These are phyloP conservation scores for Uronychia setigera DNA, from an alignment of 73 alveolate genomes.

Conservation along the genomic window DNA sequence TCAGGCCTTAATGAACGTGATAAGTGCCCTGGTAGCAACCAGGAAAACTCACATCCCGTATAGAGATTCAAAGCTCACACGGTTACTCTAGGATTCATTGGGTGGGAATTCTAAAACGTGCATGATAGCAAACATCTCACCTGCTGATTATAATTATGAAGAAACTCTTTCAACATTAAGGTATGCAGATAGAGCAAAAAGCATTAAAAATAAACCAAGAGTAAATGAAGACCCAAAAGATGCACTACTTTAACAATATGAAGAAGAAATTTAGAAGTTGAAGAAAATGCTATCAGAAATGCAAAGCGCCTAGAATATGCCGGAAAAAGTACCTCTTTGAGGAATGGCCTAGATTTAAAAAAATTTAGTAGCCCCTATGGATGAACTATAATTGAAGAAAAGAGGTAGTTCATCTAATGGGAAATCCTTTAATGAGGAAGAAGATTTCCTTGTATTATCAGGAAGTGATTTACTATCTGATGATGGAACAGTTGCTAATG, in stretches of 20 bases:
- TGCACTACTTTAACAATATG: conserved; percentile 81
- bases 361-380: not conserved
- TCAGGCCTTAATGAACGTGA: conserved; percentile 69
- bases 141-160: conserved; percentile 89
- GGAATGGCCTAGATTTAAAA: not conserved
- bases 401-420: not conserved
- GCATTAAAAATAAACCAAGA: conserved; percentile 85
- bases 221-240: conserved; percentile 92
- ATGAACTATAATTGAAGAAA: not conserved
- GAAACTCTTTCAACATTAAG: conserved; percentile 85
- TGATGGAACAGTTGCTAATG: conserved; percentile 13
- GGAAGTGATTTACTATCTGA: conserved; percentile 21
- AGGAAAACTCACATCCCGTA: conserved; percentile 95
- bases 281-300: conserved; percentile 16
- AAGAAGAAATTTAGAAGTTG: conserved; percentile 78
- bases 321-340: not conserved
- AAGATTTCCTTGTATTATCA: conserved; percentile 45
- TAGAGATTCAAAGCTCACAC: conserved; percentile 96
- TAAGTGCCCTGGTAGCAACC: conserved; percentile 92
- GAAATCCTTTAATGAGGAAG: conserved; percentile 2
- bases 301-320: not conserved
- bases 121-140: conserved; percentile 86
- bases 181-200: conserved; percentile 87
- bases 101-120: conserved; percentile 89
- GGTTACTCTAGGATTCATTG: conserved; percentile 87